These are phyloP conservation scores for Perkinsela sp. DNA, from an alignment of 208 protist genomes.

Conservation along the genomic window DNA sequence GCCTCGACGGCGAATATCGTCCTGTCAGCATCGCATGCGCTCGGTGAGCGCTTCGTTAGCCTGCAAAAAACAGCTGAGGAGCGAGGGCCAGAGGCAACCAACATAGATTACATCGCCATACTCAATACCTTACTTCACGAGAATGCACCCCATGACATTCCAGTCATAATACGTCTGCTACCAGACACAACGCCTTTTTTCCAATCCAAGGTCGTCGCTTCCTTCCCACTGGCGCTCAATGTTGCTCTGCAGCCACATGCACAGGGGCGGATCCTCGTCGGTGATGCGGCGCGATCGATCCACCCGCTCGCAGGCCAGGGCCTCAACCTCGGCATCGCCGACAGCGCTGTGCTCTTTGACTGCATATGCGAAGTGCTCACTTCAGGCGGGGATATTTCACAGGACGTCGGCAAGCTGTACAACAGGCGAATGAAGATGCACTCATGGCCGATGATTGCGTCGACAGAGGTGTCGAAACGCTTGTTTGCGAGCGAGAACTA, in stretches of 20 bases:
- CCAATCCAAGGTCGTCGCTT: constrained; percentile 16
- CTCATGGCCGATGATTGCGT: constrained; percentile 28
- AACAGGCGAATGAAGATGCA: constrained; percentile 31
- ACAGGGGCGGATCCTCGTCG: constrained; percentile 23
- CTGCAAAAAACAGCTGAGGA: constrained; percentile 14
- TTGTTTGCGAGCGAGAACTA: constrained; percentile 7
- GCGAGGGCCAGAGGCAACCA: constrained; percentile 30
- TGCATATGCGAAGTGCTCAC: constrained; percentile 24
- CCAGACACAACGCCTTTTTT: not conserved
- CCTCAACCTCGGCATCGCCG: constrained; percentile 62
- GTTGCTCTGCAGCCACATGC: constrained; percentile 22
- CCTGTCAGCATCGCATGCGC: constrained; percentile 27
- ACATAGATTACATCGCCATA: constrained; percentile 20
- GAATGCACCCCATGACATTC: constrained; percentile 21
- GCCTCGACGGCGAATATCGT: constrained; percentile 43
- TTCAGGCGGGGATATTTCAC: constrained; percentile 30
- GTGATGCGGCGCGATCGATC: constrained; percentile 62
- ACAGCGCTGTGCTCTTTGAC: constrained; percentile 28
- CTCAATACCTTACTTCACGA: constrained; percentile 33
- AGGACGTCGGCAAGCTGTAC: constrained; percentile 30
- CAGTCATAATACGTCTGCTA: constrained; percentile 10
- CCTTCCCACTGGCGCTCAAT: constrained; percentile 31
- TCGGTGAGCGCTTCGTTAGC: constrained; percentile 18
- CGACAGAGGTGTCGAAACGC: constrained; percentile 38
- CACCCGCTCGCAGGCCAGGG: constrained; percentile 70